Evolutionary conservation across 179 eudicot genomes (phyloP), one percentile per base, ranked within the genome.

Genomic region (Silene coronaria): DNA sequence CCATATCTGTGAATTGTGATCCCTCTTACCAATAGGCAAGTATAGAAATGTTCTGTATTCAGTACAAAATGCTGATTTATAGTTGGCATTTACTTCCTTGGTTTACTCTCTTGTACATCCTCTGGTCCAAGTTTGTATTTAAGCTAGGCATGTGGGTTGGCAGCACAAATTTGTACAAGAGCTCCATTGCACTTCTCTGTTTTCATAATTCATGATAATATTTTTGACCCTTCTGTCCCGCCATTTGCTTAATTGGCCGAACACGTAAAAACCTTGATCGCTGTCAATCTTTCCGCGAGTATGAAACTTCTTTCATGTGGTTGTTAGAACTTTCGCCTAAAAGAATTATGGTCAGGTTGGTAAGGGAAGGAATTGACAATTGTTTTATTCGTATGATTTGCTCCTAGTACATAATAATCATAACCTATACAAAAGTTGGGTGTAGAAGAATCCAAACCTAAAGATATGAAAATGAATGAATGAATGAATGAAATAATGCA

Each of bases 31-130:
- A n/a, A n/a, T n/a, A n/a, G n/a, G n/a, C n/a, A n/a, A n/a, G n/a
- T n/a, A n/a, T n/a, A n/a, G n/a, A 69, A 64, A 75, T 21, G 69
- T 67, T 70, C 78, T 69, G 27, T 70, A 74, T 79, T 60, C 63
- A 66, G 82, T 67, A 51, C 67, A 78, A 45, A 72, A 45, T 74
- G 70, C 81, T 67, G 74, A 55, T 73, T 67, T 45, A 57, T 73
- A 66, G 77, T 61, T 79, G 73, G 24, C 79, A 34, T 70, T 75
- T 75, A 64, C 76, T 75, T 70, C 53, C 61, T 80, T 48, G 57
- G 63, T 46, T 48, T 63, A 61, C 13, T 65, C 61, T 73, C 64
- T 78, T 65, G 72, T 48, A n/a, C n/a, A n/a, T n/a, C n/a, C 48
- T 46, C 63, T 62, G 76, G 76, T 72, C 75, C 75, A 36, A n/a